These are phyloP conservation scores for Alternaria sp. DNA, from an alignment of 2,329 filamentous ascomycete species.

Conservation along the genomic window DNA sequence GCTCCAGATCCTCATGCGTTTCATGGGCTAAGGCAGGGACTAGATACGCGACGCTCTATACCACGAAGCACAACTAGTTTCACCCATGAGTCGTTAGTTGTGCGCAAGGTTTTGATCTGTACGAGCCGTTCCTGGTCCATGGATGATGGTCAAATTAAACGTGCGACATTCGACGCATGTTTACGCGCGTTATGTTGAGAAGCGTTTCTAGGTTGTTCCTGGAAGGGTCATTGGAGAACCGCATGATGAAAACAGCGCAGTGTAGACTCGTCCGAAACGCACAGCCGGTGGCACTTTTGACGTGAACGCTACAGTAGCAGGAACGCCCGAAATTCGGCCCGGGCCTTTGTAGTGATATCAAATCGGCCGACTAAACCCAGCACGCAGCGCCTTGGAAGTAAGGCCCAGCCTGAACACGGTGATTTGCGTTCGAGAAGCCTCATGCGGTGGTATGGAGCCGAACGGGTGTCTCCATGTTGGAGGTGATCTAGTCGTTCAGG, in stretches of 20 bases:
- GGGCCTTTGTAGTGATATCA: not conserved
- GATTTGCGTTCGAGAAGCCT: not conserved
- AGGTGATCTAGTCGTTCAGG: not conserved
- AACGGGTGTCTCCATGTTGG: not conserved
- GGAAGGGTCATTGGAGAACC: not conserved
- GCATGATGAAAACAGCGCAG: not conserved
- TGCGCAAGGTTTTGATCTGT: not conserved
- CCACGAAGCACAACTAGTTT: not conserved
- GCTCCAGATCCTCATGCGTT: not conserved
- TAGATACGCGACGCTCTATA: not conserved
- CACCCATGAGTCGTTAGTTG: not conserved
- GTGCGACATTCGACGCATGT: not conserved
- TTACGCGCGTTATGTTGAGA: not conserved
- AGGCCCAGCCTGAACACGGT: not conserved
- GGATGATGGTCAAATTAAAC: not conserved
- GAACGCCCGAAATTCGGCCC: not conserved
- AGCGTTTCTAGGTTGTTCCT: not conserved
- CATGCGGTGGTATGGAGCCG: not conserved
- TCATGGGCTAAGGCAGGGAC: not conserved
- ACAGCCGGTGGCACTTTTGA: not conserved
- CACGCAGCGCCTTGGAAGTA: not conserved
- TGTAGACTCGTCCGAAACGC: not conserved
- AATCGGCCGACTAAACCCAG: not conserved
- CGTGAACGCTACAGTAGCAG: not conserved
- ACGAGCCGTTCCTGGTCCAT: not conserved